These are phyloP conservation scores for Fusarium sp. DNA, from an alignment of 2,329 filamentous ascomycete genomes.

Conservation along the genomic window DNA sequence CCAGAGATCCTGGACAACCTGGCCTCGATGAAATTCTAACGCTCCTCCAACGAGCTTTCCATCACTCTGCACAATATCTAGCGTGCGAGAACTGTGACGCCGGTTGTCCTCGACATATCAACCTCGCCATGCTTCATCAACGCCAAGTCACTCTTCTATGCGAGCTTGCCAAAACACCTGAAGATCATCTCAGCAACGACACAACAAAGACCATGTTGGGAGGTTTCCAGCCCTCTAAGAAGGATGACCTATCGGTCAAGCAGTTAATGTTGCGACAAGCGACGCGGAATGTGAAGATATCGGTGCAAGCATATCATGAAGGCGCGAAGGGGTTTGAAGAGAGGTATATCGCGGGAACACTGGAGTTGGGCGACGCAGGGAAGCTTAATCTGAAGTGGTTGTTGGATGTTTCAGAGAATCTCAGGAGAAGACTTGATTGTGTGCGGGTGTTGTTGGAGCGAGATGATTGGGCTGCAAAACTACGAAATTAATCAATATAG, in stretches of 20 bases:
- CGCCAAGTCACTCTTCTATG: not conserved
- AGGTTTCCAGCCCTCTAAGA: not conserved
- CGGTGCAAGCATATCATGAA: not conserved
- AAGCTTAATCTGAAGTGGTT: slow-evolving; percentile 16
- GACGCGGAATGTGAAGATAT: not conserved
- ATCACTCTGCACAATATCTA: not conserved
- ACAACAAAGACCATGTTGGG: not conserved
- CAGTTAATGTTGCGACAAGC: slow-evolving; percentile 5
- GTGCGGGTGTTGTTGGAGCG: not conserved
- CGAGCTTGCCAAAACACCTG: not conserved
- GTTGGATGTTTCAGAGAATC: not conserved
- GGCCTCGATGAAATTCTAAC: not conserved
- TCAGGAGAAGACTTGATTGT: not conserved
- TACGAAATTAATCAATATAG: not conserved
- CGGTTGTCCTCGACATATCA: slow-evolving; percentile 1
- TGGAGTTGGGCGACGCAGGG: slow-evolving; percentile 2
- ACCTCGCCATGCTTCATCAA: slow-evolving; percentile 18
- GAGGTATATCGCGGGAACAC: not conserved
- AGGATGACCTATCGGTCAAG: slow-evolving; percentile 5
- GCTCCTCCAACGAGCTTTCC: not conserved
- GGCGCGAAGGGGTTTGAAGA: not conserved
- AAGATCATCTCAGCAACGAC: not conserved
- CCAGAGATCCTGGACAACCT: not conserved
- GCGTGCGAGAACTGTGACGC: slow-evolving; percentile 7
- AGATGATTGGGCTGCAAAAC: not conserved